A percentile compares a stretch with the other conserved stretches of the same genome.
phyloP scores from a whole-genome alignment of 495 filamentous ascomycete genomes.

The Penicillium longicatenatum region DNA sequence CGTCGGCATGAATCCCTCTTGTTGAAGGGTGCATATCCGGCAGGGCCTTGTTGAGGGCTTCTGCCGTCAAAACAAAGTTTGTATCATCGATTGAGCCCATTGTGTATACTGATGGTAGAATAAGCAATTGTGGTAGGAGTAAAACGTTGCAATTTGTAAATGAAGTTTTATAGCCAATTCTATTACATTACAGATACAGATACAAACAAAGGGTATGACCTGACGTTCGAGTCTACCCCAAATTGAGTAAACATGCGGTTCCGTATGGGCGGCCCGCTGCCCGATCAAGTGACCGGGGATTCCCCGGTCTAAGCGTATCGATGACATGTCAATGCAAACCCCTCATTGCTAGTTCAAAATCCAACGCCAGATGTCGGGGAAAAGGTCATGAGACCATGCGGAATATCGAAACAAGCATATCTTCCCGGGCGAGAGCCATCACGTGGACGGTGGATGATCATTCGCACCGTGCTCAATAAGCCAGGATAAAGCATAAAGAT shows the following conservation, averaged over 20 bases:
- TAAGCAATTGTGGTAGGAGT: neutral
- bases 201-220: no score
- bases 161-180: no score
- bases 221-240: no score
- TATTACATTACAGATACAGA: no score
- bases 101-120: neutral
- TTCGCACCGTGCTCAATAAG: neutral
- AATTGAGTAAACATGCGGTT: no score
- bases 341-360: neutral
- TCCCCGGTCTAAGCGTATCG: neutral
- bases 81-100: conserved; percentile 16
- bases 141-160: no score
- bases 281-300: conserved; percentile 5
- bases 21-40: conserved; percentile 18
- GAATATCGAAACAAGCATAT: neutral
- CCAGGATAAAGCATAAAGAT: neutral
- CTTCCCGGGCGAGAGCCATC: neutral
- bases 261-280: neutral
- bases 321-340: conserved; percentile 1
- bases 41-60: conserved; percentile 17
- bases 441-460: neutral
- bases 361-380: neutral
- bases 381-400: neutral
- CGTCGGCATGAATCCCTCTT: conserved; percentile 24
- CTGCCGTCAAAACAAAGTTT: conserved; percentile 16